Evolutionary conservation across 2,329 filamentous ascomycete species (phyloP), one percentile per base, ranked within the genome.

Genomic region (Arthroderma sp.): DNA sequence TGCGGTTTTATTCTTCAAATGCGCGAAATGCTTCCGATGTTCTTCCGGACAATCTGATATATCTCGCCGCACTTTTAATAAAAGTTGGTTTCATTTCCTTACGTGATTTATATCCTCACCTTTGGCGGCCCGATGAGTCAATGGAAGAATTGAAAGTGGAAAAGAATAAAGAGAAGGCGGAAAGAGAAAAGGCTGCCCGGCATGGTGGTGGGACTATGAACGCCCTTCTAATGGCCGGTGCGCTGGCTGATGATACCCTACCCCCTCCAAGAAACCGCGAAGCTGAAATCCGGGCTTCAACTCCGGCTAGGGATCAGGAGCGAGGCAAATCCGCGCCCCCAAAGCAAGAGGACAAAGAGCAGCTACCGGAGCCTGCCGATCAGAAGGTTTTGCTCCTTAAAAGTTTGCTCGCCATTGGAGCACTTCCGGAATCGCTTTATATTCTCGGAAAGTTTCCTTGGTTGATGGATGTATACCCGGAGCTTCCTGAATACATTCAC

Each of bases 61-160:
- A 91, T 53, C 75, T 98, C 11, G 83, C 88, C 0, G 88, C 91
- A 1, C 74, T 96, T 31, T 75, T 98, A 29, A 88, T 98, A 65
- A 98, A 98, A 65, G 85, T 95, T 52, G 93, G 91, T 1, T 98
- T 98, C 61, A 85, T 98, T 48, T 95, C 91, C 1, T 69, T 98
- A 5, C 75, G 79, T 43, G 91, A 98, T 58, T 70, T 98, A 1
- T 96, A 94, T 60, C 81, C 87, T 10, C 91, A 98, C 60, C 74
- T 98, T 1, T 93, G 87, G 69, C 86, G 91, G 5, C 68, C 75
- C 0, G 91, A 96, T 52, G 80, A 85, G 30, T 72, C 78, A 3
- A 96, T 98, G 89, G 75, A 83, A 34, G 70, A 69, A 5, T 70
- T 94, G 42, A 80, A 77, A 50, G 73, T 78, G 36, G 77, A 80